Evolutionary conservation across 108 stramenopile species (phyloP).

Genomic region (Stephanodiscus minutulus): DNA sequence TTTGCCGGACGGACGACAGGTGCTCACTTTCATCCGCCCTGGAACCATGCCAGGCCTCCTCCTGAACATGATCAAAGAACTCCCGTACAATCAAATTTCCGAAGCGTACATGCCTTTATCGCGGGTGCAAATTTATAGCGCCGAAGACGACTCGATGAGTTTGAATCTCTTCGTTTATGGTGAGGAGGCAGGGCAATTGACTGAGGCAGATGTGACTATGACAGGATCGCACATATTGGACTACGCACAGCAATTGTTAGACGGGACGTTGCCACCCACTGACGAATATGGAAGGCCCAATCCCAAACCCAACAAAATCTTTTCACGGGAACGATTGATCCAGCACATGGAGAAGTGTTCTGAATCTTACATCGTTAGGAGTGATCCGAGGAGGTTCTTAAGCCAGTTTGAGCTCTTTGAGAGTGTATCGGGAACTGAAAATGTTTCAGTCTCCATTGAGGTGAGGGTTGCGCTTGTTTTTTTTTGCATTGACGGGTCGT

Average conservation of each 20-base stretch:
- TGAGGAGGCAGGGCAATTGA: slow-evolving; percentile 36
- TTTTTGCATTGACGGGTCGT: slow-evolving; percentile 15
- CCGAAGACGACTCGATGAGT: slow-evolving; percentile 82
- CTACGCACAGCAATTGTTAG: slow-evolving; percentile 65
- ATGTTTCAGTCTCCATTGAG: slow-evolving; percentile 81
- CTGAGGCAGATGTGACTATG: slow-evolving; percentile 44
- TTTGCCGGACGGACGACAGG: slow-evolving; percentile 64
- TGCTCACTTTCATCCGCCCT: slow-evolving; percentile 88
- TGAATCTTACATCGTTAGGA: slow-evolving; percentile 63
- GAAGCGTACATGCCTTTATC: slow-evolving; percentile 64
- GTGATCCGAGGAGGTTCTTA: slow-evolving; percentile 80
- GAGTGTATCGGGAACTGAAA: slow-evolving; percentile 83
- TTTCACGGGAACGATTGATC: slow-evolving; percentile 64
- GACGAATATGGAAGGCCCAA: slow-evolving; percentile 52
- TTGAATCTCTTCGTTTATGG: slow-evolving; percentile 94
- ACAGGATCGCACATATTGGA: slow-evolving; percentile 63
- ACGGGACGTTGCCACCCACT: slow-evolving; percentile 39
- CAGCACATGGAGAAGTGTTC: slow-evolving; percentile 81
- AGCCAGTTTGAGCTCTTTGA: slow-evolving; percentile 82
- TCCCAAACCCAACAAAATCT: slow-evolving; percentile 43
- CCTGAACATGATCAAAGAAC: slow-evolving; percentile 78
- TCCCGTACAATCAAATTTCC: slow-evolving; percentile 54
- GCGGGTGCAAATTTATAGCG: slow-evolving; percentile 88
- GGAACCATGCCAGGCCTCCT: slow-evolving; percentile 82
- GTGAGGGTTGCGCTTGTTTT: slow-evolving; percentile 18